These are phyloP conservation scores for Syncephalastrum sp. DNA, from an alignment of 371 early-diverging fungal species.

Conservation along the genomic window DNA sequence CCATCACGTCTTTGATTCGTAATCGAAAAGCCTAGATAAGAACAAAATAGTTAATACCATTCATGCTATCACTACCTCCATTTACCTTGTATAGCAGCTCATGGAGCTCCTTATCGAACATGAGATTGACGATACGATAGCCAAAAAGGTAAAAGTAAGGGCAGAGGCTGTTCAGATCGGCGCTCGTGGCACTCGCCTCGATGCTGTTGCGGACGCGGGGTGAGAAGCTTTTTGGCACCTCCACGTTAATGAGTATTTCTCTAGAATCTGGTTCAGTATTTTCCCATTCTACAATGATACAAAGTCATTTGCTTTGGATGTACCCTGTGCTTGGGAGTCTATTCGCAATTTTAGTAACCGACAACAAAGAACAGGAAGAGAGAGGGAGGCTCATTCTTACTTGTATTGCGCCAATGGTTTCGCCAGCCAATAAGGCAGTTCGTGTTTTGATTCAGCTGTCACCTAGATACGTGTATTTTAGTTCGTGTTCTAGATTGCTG, in stretches of 20 bases:
- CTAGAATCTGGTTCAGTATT: too few species aligned
- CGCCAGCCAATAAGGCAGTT: conserved; percentile 49
- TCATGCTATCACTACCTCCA: not conserved
- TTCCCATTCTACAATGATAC: too few species aligned
- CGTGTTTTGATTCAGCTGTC: conserved; percentile 24
- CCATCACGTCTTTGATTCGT: conserved; percentile 37
- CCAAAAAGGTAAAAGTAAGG: conserved; percentile 50
- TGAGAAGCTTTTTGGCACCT: too few species aligned
- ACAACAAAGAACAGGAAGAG: not conserved
- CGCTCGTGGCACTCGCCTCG: conserved; percentile 34
- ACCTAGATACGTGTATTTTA: conserved; percentile 10
- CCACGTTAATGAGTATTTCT: too few species aligned
- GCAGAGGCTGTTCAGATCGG: conserved; percentile 37
- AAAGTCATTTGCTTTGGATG: not conserved
- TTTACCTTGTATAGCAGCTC: conserved; percentile 31
- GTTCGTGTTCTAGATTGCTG: not conserved
- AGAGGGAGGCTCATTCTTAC: conserved; percentile 13
- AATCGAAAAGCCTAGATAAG: conserved; percentile 33
- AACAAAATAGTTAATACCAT: not conserved
- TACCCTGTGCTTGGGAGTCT: conserved; percentile 16
- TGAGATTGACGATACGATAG: conserved; percentile 28
- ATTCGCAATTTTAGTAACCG: too few species aligned
- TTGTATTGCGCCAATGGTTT: conserved; percentile 38
- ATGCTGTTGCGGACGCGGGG: conserved; percentile 41
- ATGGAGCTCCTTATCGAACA: conserved; percentile 30